Conservation (phyloP, 1,284 basidiomycete species). For the Wolfiporia cocos region DNA sequence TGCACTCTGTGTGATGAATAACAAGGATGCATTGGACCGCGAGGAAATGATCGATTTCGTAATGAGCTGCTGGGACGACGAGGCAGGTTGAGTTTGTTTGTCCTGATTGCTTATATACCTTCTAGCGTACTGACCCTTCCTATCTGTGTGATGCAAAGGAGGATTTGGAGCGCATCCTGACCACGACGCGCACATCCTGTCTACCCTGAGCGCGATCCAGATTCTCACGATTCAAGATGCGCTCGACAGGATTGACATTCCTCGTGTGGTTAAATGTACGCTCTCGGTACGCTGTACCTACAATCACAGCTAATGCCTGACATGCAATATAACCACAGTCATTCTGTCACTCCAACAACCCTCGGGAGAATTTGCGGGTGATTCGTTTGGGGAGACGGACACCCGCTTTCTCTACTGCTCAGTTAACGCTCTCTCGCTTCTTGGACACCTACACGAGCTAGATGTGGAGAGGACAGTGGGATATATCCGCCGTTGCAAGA, state of each 20-base stretch:
- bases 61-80: slow-evolving; percentile 90
- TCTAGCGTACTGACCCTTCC: background rate
- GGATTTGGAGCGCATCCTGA: slow-evolving; percentile 89
- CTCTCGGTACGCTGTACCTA: no score
- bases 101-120: background rate
- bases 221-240: slow-evolving; percentile 86
- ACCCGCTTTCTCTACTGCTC: slow-evolving; percentile 91
- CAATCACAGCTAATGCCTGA: no score
- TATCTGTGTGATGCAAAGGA: slow-evolving; percentile 41
- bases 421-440: slow-evolving; percentile 75
- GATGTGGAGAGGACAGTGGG: slow-evolving; percentile 61
- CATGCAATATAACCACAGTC: no score
- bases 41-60: slow-evolving; percentile 89
- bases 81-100: slow-evolving; percentile 52
- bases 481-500: slow-evolving; percentile 77
- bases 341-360: slow-evolving; percentile 80
- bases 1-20: slow-evolving; percentile 78
- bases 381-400: slow-evolving; percentile 86
- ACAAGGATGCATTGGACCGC: slow-evolving; percentile 70
- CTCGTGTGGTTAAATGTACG: slow-evolving; percentile 74
- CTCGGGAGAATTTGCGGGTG: slow-evolving; percentile 88
- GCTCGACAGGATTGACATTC: slow-evolving; percentile 62
- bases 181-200: slow-evolving; percentile 88
- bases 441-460: slow-evolving; percentile 63
- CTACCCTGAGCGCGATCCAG: slow-evolving; percentile 90